phyloP scores from a whole-genome alignment of 2,329 filamentous ascomycete species.

The Ascocoryne sarcoides region DNA sequence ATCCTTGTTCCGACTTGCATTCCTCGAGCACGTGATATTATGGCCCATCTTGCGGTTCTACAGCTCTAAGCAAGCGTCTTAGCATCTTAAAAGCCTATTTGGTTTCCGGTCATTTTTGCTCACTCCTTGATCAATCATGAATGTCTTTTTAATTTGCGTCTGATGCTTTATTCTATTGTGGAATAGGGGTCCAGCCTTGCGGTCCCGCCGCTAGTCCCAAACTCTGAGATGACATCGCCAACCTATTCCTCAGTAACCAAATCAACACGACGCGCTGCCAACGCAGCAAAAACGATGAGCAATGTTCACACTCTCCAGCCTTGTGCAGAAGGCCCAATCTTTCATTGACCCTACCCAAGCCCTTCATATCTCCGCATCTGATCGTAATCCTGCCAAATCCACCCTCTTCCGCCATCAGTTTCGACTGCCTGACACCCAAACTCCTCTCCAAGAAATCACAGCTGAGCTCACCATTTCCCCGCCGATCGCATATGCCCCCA shows the following conservation, averaged over 20 bases:
- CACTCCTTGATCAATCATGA: too few species aligned
- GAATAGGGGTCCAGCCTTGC: too few species aligned
- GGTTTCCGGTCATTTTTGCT: too few species aligned
- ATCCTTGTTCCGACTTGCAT: too few species aligned
- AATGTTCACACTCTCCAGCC: slow-evolving; percentile 62
- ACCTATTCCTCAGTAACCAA: background rate
- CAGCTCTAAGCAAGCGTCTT: too few species aligned
- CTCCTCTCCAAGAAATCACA: slow-evolving; percentile 90
- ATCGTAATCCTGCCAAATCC: slow-evolving; percentile 80
- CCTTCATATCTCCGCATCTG: slow-evolving; percentile 61
- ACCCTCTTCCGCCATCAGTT: slow-evolving; percentile 94
- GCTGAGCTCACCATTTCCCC: slow-evolving; percentile 86
- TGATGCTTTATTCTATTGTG: too few species aligned
- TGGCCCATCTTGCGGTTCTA: too few species aligned
- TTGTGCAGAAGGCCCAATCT: slow-evolving; percentile 93
- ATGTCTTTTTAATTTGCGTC: too few species aligned
- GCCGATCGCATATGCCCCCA: slow-evolving; percentile 37
- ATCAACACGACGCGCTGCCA: slow-evolving; percentile 1
- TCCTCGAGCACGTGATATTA: too few species aligned
- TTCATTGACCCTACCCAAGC: slow-evolving; percentile 84
- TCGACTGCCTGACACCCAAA: slow-evolving; percentile 84
- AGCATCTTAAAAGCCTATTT: too few species aligned
- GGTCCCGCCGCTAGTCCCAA: too few species aligned
- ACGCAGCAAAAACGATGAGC: slow-evolving; percentile 27
- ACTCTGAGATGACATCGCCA: too few species aligned